Evolutionary conservation across 441 rosid species (phyloP).

Genomic region (Gossypium gossypioides): DNA sequence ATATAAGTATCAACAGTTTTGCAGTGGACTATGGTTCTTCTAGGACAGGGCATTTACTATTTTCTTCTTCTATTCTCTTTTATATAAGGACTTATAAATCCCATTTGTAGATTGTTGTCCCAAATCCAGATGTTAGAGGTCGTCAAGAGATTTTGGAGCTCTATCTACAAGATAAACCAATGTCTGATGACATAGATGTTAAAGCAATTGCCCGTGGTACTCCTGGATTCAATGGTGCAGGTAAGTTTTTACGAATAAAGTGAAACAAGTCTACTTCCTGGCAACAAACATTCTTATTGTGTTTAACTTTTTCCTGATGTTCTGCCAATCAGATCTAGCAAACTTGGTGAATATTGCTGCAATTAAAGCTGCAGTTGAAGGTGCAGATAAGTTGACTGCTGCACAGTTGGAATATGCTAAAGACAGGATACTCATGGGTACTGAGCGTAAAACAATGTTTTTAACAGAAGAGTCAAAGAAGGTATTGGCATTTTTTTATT

Average conservation of each 20-base stretch:
- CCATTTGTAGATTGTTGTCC: constrained; percentile 68
- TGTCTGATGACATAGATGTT: constrained; percentile 74
- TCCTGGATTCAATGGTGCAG: constrained; percentile 98
- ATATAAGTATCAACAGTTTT: neutral
- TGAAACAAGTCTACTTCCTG: neutral
- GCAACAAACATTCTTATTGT: constrained; percentile 1
- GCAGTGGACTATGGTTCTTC: neutral
- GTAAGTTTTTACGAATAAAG: constrained; percentile 24
- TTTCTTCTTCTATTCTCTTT: constrained; percentile 11
- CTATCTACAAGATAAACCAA: constrained; percentile 81
- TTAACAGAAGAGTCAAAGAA: constrained; percentile 87
- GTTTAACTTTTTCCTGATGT: neutral
- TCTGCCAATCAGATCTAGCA: constrained; percentile 60
- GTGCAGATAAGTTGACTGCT: constrained; percentile 67
- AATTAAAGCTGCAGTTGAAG: constrained; percentile 95
- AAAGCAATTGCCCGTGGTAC: constrained; percentile 94
- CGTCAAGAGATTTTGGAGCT: constrained; percentile 94
- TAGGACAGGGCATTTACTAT: neutral
- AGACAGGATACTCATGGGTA: constrained; percentile 90
- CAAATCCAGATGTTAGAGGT: constrained; percentile 87
- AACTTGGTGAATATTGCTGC: constrained; percentile 94
- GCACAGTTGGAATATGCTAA: constrained; percentile 81
- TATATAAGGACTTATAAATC: constrained; percentile 22
- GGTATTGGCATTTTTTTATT: constrained; percentile 29
- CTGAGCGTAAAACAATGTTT: constrained; percentile 94